These are phyloP conservation scores for Ganoderma resinaceum DNA, from an alignment of 1,284 basidiomycete genomes.

Conservation along the genomic window DNA sequence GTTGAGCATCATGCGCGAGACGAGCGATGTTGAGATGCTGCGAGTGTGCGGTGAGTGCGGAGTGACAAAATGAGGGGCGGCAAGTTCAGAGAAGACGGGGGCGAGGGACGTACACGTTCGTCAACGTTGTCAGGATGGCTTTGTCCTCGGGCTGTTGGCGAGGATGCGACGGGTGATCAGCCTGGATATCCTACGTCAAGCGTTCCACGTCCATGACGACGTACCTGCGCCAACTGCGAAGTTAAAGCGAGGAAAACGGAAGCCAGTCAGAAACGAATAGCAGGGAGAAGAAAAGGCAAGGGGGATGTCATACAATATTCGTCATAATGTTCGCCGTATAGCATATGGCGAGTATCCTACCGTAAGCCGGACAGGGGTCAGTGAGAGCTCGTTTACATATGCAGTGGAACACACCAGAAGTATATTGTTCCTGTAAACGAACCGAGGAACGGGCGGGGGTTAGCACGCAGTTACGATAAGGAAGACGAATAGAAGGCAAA, in stretches of 20 bases:
- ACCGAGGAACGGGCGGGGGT: neutral
- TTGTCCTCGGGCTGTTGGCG: neutral
- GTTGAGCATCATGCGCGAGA: slow-evolving; percentile 19
- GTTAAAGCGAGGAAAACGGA: too few species aligned
- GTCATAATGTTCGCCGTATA: slow-evolving; percentile 11
- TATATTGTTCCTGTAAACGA: slow-evolving; percentile 7
- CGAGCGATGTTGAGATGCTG: slow-evolving; percentile 15
- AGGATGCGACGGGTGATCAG: neutral
- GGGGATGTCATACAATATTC: neutral
- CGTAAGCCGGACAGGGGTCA: neutral
- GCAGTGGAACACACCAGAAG: slow-evolving; percentile 6
- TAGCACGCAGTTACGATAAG: neutral
- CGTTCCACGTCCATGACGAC: neutral
- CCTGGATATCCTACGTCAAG: neutral
- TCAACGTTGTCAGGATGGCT: neutral
- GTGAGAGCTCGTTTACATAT: neutral
- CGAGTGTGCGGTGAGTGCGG: neutral
- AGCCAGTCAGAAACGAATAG: neutral
- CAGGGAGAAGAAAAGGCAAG: neutral
- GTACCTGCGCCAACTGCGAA: neutral
- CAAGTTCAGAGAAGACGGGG: too few species aligned
- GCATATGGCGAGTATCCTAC: slow-evolving; percentile 10
- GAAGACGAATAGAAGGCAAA: neutral
- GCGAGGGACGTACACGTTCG: slow-evolving; percentile 8
- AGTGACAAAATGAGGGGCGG: neutral